A percentile compares a stretch with the other conserved stretches of the same genome.
Evolutionary conservation across 345 rosid genomes (phyloP).

Genomic region (Boechera divaricarpa): DNA sequence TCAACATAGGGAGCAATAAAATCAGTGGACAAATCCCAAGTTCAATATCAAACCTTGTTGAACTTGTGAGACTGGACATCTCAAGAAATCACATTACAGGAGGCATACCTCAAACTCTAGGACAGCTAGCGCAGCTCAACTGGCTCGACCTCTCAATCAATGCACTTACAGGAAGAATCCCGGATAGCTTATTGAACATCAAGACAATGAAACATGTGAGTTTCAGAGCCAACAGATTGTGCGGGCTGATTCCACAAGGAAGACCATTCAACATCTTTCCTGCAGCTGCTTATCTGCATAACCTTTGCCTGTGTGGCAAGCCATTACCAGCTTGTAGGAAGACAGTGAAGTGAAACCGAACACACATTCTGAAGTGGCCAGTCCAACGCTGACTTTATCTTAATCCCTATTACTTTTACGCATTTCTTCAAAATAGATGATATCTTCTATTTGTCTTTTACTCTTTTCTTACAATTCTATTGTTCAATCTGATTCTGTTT

Average conservation of each 20-base stretch:
- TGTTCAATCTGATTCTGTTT: slow-evolving; percentile 31
- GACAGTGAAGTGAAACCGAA: slow-evolving; percentile 41
- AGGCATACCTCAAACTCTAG: slow-evolving; percentile 66
- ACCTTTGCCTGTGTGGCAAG: slow-evolving; percentile 90
- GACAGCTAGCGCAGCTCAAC: slow-evolving; percentile 59
- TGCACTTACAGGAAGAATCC: slow-evolving; percentile 70
- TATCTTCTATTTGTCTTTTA: slow-evolving; percentile 40
- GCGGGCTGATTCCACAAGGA: slow-evolving; percentile 92
- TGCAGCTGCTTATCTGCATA: slow-evolving; percentile 82
- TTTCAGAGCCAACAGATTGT: slow-evolving; percentile 88
- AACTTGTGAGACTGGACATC: slow-evolving; percentile 67
- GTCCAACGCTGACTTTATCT: slow-evolving; percentile 69
- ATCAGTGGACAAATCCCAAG: slow-evolving; percentile 74
- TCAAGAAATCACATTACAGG: slow-evolving; percentile 79
- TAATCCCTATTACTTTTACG: slow-evolving; percentile 43
- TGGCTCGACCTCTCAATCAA: slow-evolving; percentile 90
- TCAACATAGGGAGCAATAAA: slow-evolving; percentile 78
- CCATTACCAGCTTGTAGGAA: slow-evolving; percentile 81
- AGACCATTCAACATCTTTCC: slow-evolving; percentile 85
- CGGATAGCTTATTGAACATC: slow-evolving; percentile 65
- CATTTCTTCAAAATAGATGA: slow-evolving; percentile 43
- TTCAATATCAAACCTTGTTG: slow-evolving; percentile 75
- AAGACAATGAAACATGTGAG: slow-evolving; percentile 62
- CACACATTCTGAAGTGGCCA: slow-evolving; percentile 48
- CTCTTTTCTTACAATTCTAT: slow-evolving; percentile 29